Evolutionary conservation across 2,329 filamentous ascomycete genomes (phyloP).

Genomic region (Trichoderma aggressivum): DNA sequence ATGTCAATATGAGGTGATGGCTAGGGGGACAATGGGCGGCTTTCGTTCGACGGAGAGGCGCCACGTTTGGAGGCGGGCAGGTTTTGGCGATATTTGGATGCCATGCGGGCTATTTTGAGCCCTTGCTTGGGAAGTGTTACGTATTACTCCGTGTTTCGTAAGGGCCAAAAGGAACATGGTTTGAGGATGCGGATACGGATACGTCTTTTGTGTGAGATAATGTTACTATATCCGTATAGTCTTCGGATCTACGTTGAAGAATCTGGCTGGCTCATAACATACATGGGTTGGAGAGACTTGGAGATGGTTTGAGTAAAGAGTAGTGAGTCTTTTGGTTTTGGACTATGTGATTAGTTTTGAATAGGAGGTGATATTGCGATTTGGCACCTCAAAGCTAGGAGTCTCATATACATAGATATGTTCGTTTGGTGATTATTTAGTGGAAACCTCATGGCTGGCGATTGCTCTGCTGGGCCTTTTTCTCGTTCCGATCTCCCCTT

Average conservation of each 20-base stretch:
- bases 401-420: not conserved
- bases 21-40: not conserved
- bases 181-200: conserved; percentile 2
- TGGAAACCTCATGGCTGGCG: not conserved
- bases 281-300: not conserved
- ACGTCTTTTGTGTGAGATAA: not conserved
- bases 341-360: not conserved
- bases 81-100: not conserved
- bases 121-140: not conserved
- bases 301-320: not conserved
- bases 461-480: conserved; percentile 40
- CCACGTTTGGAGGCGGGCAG: not conserved
- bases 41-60: not conserved
- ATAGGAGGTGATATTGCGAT: not conserved
- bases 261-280: not conserved
- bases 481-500: conserved; percentile 64
- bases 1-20: not conserved
- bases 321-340: not conserved
- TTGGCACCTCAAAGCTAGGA: not conserved
- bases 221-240: not conserved
- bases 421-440: not conserved
- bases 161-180: not conserved
- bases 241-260: not conserved
- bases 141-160: not conserved
- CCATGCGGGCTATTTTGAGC: not conserved